phyloP scores from a whole-genome alignment of 2,329 filamentous ascomycete species.

The Fusarium luffae region DNA sequence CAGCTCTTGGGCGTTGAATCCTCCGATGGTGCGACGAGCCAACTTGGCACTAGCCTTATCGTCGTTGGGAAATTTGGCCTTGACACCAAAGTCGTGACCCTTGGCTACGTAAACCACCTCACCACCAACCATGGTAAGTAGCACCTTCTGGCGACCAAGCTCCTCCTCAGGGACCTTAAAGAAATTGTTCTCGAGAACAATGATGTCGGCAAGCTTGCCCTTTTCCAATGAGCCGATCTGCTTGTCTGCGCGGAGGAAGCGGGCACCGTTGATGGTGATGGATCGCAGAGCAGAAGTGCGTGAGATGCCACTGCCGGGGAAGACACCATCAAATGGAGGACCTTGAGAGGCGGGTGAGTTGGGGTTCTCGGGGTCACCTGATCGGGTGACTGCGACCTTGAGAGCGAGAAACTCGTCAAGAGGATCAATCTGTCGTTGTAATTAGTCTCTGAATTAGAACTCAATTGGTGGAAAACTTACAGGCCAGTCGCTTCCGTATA shows the following conservation, averaged over 20 bases:
- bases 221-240: slow-evolving; percentile 43
- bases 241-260: slow-evolving; percentile 42
- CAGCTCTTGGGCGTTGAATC: slow-evolving; percentile 27
- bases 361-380: slow-evolving; percentile 42
- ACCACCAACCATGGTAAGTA: slow-evolving; percentile 45
- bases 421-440: slow-evolving; percentile 39
- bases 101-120: slow-evolving; percentile 44
- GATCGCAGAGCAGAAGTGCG: slow-evolving; percentile 36
- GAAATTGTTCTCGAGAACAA: slow-evolving; percentile 43
- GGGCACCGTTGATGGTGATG: slow-evolving; percentile 41
- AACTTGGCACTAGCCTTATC: slow-evolving; percentile 25
- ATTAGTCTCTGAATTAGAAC: background rate
- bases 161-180: slow-evolving; percentile 42
- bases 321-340: slow-evolving; percentile 30
- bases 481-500: slow-evolving; percentile 46
- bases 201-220: slow-evolving; percentile 45
- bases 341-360: slow-evolving; percentile 42
- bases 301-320: slow-evolving; percentile 40
- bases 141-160: slow-evolving; percentile 39
- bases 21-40: slow-evolving; percentile 34
- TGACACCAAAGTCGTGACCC: slow-evolving; percentile 38
- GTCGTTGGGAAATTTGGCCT: slow-evolving; percentile 43
- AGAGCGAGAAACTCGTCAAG: slow-evolving; percentile 46
- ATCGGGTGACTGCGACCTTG: slow-evolving; percentile 44
- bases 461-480: slow-evolving; percentile 19